Percentiles rank a stretch among this genome's conserved stretches.
Conservation (phyloP, 352 stramenopile genomes). For the Phytopythium aichiense region DNA sequence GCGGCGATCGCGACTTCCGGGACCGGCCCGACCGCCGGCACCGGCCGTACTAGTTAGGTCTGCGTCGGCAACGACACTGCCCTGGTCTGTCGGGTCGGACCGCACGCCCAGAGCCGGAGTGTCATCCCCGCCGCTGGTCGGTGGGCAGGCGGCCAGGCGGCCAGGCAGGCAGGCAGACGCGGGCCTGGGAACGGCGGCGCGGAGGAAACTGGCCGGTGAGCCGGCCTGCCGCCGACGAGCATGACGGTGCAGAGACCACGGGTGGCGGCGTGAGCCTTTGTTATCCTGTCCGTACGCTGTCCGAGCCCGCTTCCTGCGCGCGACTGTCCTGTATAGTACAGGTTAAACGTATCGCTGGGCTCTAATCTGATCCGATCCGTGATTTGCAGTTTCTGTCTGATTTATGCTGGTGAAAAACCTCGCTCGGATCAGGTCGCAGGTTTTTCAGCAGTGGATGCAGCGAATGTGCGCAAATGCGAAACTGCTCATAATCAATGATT, state of each 20-base stretch:
- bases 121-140: not conserved
- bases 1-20: constrained; percentile 38
- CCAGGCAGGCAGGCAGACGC: not conserved
- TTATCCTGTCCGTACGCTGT: not conserved
- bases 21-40: constrained; percentile 49
- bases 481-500: not conserved
- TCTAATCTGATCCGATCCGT: not conserved
- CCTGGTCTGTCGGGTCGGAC: not conserved
- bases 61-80: not conserved
- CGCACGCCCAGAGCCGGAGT: not conserved
- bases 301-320: not conserved
- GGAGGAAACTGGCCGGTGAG: not conserved
- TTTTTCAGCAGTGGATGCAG: not conserved
- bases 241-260: not conserved
- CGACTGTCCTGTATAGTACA: not conserved
- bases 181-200: not conserved
- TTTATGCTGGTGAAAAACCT: not conserved
- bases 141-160: too few species aligned
- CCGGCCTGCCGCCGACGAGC: not conserved
- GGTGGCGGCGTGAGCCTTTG: not conserved
- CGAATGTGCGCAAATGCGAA: not conserved
- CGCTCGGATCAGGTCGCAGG: not conserved
- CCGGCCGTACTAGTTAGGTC: constrained; percentile 44
- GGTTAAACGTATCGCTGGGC: not conserved
- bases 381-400: not conserved